Base-by-base conservation (phyloP, 2,329 filamentous ascomycete genomes). In the Tolypocladium inflatum region DNA sequence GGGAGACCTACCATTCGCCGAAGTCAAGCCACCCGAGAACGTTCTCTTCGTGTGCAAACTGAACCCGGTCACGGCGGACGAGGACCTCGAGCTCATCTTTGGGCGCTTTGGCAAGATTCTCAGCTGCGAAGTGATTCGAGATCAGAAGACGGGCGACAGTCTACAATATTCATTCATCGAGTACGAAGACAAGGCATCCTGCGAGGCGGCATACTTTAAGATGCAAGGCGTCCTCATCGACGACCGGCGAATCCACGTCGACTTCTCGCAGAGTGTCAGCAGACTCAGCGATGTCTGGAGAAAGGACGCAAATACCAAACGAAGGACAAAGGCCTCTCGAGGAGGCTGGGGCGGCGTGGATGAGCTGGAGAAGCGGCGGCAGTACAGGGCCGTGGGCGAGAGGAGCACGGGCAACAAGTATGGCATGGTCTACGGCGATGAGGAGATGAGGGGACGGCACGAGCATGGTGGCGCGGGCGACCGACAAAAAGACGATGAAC, bases 141-240 rank as follows among this genome's bases (percentile, higher is more conserved):
- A 99, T 71, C 90, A 89, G 69, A 91, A 91, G 67, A 97, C 93
- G 0, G 91, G 91, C 4, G 94, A 99, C 74, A 96, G 91, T 68
- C 76, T 99, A 54, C 94, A 99, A 71, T 99, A 99, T 70, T 91
- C 94, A 1, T 99, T 99, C 65, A 95, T 99, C 67, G 94, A 99
- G 71, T 99, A 93, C 67, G 90, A 93, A 59, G 89, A 95, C 57
- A 94, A 97, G 74, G 84, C 88, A 64, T 89, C 93, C 56, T 97
- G 94, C 71, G 94, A 99, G 74, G 85, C 90, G 56, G 94, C 94
- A 3, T 99, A 97, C 69, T 94, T 95, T 77, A 99, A 99, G 76
- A 99, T 99, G 94, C 91, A 99, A 71, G 91, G 88, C 2, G 93
- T 97, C 2, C 77, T 99, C 57, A 97, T 99, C 63, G 94, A 99